These are phyloP conservation scores for Myxozyma udenii DNA, from an alignment of 805 yeast species.

Conservation along the genomic window DNA sequence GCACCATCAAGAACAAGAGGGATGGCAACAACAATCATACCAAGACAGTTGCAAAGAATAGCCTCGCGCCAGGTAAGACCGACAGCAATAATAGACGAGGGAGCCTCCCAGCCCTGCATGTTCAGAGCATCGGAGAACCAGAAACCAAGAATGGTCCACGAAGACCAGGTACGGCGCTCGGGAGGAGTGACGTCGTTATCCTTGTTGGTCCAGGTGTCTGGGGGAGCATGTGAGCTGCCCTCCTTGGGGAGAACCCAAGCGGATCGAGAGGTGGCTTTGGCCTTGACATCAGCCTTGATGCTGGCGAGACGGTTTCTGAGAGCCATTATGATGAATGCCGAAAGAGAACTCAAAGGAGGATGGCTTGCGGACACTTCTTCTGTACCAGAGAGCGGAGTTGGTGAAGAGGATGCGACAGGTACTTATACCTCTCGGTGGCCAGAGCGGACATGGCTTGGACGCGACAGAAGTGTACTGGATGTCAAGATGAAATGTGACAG, in stretches of 20 bases:
- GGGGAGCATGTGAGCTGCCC: constrained; percentile 30
- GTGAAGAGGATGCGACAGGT: background rate
- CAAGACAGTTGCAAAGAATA: constrained; percentile 16
- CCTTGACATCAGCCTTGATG: constrained; percentile 16
- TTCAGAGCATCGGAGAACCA: constrained; percentile 30
- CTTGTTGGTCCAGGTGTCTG: constrained; percentile 31
- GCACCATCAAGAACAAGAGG: constrained; percentile 72
- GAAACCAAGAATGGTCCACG: constrained; percentile 27
- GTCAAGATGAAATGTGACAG: too few species aligned
- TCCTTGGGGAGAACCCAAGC: constrained; percentile 33
- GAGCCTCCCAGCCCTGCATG: constrained; percentile 29
- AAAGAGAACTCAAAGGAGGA: too few species aligned
- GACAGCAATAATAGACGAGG: constrained; percentile 27
- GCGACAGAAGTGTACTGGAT: too few species aligned
- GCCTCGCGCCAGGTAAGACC: constrained; percentile 31
- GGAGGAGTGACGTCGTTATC: constrained; percentile 30
- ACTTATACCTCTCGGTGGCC: too few species aligned
- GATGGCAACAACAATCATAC: constrained; percentile 52
- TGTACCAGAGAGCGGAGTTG: too few species aligned
- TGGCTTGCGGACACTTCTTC: too few species aligned
- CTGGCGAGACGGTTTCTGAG: constrained; percentile 7
- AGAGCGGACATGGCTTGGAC: too few species aligned
- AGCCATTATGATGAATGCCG: too few species aligned
- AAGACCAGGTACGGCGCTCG: constrained; percentile 28
- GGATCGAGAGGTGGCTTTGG: constrained; percentile 24